Base-by-base conservation (phyloP, 495 filamentous ascomycete species). In the Aspergillus ellipticus region DNA sequence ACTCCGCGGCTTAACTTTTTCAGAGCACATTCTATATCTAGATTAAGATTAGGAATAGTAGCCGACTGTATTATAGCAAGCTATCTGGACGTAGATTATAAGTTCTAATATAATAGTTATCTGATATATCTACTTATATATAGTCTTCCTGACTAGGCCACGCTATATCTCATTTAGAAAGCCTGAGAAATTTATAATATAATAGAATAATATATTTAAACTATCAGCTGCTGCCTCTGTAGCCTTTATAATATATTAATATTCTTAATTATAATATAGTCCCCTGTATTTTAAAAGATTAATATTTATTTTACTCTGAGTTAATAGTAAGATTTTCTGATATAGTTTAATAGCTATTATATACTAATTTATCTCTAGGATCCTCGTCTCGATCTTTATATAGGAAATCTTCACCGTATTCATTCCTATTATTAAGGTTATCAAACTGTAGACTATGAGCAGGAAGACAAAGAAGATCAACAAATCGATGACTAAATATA, bases 31-130 rank as follows among this genome's bases (percentile, higher is more conserved):
- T 65, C 70, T 54, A 57, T 68, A 53, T 55, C 61, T 56, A 72
- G 79, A 75, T 20, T 59, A 71, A 42, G 85, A 82, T 11, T 87
- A 82, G 84, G 86, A 87, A 57, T 87, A 85, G 85, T 84, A 70
- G 39, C 2, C 26, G 3, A 16, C 22, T 19, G 13, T 19, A 10
- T 21, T 17, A 17, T n/a, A 35, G 53, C 22, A 83, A 86, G 63
- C 75, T 24, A 61, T 84, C 48, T 89, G 85, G 85, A 74, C 83
- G 20, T 87, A 79, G 72, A 65, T 86, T 39, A 72, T 82, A 33
- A 33, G 31, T 33, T 33, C 2, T 7, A 13, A 10, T 31, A 31
- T 10, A 31, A 31, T 10, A 31, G 9, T 33, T 33, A 33, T 33
- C 31, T 50, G 50, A 46, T 37, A 49, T 28, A 49, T 58, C 51